Percentiles rank a stretch among this genome's conserved stretches.
Conservation (phyloP, 2,329 filamentous ascomycete species). For the Talaromyces piceae region DNA sequence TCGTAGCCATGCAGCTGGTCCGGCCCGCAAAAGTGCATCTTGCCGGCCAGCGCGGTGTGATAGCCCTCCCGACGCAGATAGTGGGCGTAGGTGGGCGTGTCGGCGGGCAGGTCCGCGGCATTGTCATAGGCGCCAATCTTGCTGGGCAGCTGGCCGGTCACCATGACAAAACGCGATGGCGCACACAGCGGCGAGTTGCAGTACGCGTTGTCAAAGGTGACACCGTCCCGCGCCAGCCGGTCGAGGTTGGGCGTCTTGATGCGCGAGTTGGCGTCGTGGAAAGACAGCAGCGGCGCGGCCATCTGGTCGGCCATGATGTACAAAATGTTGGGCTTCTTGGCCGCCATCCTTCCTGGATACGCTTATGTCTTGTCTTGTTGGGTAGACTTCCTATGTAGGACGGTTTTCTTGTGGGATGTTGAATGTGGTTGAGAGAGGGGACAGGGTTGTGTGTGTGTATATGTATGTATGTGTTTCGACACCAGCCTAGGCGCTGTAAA, state of each 20-base stretch:
- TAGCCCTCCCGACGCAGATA: conserved; percentile 80
- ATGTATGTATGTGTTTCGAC: no score
- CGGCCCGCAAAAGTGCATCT: conserved; percentile 91
- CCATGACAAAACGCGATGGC: conserved; percentile 89
- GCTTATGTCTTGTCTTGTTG: neutral
- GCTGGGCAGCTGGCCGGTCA: conserved; percentile 82
- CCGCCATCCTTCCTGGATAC: conserved; percentile 21
- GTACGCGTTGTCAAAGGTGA: conserved; percentile 90
- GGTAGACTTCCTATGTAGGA: no score
- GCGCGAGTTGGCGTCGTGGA: conserved; percentile 80
- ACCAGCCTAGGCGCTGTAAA: no score
- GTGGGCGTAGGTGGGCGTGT: conserved; percentile 86
- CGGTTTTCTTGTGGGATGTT: neutral
- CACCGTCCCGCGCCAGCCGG: conserved; percentile 68
- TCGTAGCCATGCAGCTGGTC: conserved; percentile 94
- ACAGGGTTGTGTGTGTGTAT: no score
- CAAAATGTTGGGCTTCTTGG: conserved; percentile 64
- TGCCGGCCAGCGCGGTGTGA: conserved; percentile 82
- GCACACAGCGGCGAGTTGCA: conserved; percentile 90
- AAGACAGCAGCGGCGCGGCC: conserved; percentile 80
- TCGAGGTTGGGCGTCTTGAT: conserved; percentile 92
- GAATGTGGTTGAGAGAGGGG: neutral
- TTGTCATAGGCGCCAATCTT: conserved; percentile 92
- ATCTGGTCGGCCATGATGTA: conserved; percentile 98
- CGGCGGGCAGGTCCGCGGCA: conserved; percentile 72